A percentile compares a stretch with the other conserved stretches of the same genome.
Conservation (phyloP, 352 stramenopile genomes). For the Globisporangium nodosum region DNA sequence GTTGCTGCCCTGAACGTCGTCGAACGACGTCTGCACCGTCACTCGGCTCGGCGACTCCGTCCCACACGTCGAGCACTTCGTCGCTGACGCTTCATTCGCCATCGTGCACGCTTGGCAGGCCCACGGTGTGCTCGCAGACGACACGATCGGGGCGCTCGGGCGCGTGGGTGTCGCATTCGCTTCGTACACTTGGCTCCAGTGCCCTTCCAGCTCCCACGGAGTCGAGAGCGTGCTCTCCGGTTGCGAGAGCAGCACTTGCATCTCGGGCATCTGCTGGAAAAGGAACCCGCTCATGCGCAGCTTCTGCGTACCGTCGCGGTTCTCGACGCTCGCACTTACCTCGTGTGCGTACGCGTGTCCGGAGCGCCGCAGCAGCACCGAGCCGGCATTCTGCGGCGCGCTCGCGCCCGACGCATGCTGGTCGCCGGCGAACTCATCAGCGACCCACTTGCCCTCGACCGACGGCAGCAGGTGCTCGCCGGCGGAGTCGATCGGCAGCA, state of each 20-base stretch:
- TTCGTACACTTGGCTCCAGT: conserved; percentile 69
- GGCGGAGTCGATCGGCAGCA: conserved; percentile 32
- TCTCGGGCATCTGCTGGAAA: conserved; percentile 44
- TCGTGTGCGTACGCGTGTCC: conserved; percentile 58
- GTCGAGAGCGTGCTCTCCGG: conserved; percentile 18
- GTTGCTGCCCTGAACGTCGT: conserved; percentile 52
- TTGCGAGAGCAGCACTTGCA: conserved; percentile 36
- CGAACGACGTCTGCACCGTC: conserved; percentile 23
- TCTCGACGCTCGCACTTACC: conserved; percentile 50
- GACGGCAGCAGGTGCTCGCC: conserved; percentile 51
- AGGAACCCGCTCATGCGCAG: conserved; percentile 61
- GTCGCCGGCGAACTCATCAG: conserved; percentile 69
- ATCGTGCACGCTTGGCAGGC: conserved; percentile 72
- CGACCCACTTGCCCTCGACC: conserved; percentile 75
- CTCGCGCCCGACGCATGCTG: conserved; percentile 23
- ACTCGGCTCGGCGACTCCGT: conserved; percentile 41
- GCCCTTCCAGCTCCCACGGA: conserved; percentile 61
- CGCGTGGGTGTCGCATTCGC: conserved; percentile 8
- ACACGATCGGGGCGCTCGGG: conserved; percentile 16
- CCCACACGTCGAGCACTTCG: conserved; percentile 71
- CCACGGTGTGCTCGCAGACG: conserved; percentile 36
- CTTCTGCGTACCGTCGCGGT: conserved; percentile 28
- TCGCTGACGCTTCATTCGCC: conserved; percentile 51
- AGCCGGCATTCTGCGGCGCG: conserved; percentile 55
- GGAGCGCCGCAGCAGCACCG: conserved; percentile 53